Conservation (phyloP, 2,329 filamentous ascomycete species). For the Chaetomium globosum region DNA sequence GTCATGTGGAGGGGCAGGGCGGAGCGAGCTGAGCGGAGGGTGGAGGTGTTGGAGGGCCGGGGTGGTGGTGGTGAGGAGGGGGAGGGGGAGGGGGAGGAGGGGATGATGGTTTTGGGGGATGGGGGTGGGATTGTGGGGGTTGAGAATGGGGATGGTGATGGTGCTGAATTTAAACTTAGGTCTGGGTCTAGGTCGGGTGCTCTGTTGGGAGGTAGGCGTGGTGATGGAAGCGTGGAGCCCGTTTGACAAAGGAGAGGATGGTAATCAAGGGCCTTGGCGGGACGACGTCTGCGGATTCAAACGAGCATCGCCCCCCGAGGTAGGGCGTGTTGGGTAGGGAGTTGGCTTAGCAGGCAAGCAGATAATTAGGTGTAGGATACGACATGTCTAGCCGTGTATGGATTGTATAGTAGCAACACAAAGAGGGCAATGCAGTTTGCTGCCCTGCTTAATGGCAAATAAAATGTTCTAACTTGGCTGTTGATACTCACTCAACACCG, state of each 20-base stretch:
- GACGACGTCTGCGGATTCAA: background rate
- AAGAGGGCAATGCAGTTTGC: background rate
- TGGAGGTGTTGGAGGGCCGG: constrained; percentile 5
- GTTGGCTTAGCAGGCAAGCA: background rate
- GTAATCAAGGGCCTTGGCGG: no score
- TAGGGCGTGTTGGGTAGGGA: background rate
- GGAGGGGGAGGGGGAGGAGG: background rate
- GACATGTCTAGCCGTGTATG: constrained; percentile 25
- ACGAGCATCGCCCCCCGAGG: background rate
- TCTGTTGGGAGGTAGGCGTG: background rate
- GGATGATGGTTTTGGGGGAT: background rate
- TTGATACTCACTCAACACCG: no score
- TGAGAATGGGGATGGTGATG: background rate
- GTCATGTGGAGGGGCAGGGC: constrained; percentile 59
- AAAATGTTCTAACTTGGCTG: no score
- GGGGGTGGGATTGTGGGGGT: background rate
- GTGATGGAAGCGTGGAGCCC: background rate
- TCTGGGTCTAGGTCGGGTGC: no score
- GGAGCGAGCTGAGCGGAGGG: constrained; percentile 53
- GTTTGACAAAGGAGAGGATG: no score
- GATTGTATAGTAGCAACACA: constrained; percentile 19
- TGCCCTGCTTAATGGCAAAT: background rate
- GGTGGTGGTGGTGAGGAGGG: background rate
- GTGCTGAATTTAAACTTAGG: no score
- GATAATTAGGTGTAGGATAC: constrained; percentile 5